phyloP scores from a whole-genome alignment of 2,329 filamentous ascomycete species.

The Chalaropsis thielavioides region DNA sequence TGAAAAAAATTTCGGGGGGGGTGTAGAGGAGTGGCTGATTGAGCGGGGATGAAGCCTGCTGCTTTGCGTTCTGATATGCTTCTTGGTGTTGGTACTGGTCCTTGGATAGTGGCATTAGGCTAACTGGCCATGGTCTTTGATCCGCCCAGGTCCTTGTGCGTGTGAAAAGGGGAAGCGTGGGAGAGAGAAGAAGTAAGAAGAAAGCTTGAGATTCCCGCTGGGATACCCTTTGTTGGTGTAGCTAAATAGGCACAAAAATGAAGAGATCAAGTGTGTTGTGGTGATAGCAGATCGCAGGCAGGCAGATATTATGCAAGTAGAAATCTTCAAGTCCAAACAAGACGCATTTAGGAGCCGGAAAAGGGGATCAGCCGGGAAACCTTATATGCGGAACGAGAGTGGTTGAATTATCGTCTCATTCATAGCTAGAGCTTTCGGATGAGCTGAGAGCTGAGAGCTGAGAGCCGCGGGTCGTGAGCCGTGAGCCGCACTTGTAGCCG shows the following conservation, averaged over 20 bases:
- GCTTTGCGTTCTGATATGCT: neutral
- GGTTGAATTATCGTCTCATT: neutral
- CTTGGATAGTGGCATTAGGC: conserved; percentile 2
- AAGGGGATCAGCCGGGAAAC: neutral
- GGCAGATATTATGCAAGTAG: neutral
- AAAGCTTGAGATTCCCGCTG: neutral
- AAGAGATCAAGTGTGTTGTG: neutral
- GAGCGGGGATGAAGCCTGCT: conserved; percentile 5
- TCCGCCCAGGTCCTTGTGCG: neutral
- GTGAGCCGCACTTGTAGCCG: neutral
- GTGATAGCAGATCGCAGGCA: neutral
- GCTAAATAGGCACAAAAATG: neutral
- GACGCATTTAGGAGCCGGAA: neutral
- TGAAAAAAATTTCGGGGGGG: conserved; percentile 2
- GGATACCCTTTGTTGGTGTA: neutral
- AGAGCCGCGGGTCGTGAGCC: neutral
- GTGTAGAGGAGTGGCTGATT: conserved; percentile 5
- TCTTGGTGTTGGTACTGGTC: conserved; percentile 3
- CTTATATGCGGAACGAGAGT: neutral
- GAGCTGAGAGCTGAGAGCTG: neutral
- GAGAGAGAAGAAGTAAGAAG: neutral
- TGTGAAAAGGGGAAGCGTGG: neutral
- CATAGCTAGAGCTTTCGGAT: neutral
- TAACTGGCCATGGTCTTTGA: conserved; percentile 3
- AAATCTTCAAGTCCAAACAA: neutral